These are phyloP conservation scores for Emergomyces orientalis DNA, from an alignment of 2,329 filamentous ascomycete genomes.

Conservation along the genomic window DNA sequence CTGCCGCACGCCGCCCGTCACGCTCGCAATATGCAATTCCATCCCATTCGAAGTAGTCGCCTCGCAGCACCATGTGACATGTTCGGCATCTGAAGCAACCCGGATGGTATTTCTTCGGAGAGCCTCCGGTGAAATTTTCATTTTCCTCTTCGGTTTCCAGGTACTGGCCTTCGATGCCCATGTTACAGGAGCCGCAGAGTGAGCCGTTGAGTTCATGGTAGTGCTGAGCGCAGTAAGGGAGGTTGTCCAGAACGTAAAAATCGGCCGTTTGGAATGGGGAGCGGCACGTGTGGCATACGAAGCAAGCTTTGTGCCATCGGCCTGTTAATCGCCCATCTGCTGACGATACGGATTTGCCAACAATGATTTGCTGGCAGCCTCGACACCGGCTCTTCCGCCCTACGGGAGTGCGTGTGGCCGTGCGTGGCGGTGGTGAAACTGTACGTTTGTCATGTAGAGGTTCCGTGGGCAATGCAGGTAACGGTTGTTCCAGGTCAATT, in stretches of 20 bases:
- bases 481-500: background rate
- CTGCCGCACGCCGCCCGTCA: constrained; percentile 59
- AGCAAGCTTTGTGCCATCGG: constrained; percentile 90
- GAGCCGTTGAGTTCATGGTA: constrained; percentile 89
- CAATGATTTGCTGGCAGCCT: constrained; percentile 67
- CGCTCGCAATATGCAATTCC: constrained; percentile 76
- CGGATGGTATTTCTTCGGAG: constrained; percentile 65
- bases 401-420: constrained; percentile 7
- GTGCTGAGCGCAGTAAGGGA: constrained; percentile 82
- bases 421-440: constrained; percentile 9
- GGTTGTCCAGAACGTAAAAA: constrained; percentile 83
- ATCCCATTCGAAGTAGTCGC: constrained; percentile 86
- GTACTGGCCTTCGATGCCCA: constrained; percentile 88
- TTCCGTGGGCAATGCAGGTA: background rate
- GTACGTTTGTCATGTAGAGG: background rate
- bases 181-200: constrained; percentile 67
- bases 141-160: constrained; percentile 58
- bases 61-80: constrained; percentile 62
- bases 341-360: constrained; percentile 86
- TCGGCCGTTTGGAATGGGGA: constrained; percentile 75
- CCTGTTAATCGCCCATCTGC: constrained; percentile 86
- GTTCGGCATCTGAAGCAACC: constrained; percentile 71
- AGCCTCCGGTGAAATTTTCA: constrained; percentile 2
- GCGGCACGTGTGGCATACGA: constrained; percentile 77
- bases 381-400: constrained; percentile 55